Percentiles rank a stretch among this genome's conserved stretches.
These are phyloP conservation scores for Sugiyamaella novakii DNA, from an alignment of 1,139 yeast species.

Conservation along the genomic window DNA sequence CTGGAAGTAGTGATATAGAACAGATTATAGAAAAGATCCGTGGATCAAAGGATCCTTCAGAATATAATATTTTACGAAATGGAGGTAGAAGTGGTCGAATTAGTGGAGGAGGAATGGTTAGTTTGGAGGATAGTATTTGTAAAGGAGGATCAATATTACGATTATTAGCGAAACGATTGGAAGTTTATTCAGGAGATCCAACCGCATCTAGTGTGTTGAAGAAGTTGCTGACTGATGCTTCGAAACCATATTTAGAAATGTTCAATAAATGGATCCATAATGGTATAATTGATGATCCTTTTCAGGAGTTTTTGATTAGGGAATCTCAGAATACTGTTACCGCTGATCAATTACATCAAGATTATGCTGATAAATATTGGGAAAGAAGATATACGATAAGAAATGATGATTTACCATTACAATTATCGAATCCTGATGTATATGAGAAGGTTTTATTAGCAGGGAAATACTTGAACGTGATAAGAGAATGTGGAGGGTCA, in stretches of 20 bases:
- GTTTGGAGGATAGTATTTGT: slow-evolving; percentile 28
- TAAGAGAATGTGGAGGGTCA: slow-evolving; percentile 56
- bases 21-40: slow-evolving; percentile 38
- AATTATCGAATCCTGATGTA: slow-evolving; percentile 56
- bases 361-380: slow-evolving; percentile 75
- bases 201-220: slow-evolving; percentile 55
- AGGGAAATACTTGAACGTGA: slow-evolving; percentile 81
- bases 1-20: slow-evolving; percentile 34
- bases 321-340: slow-evolving; percentile 40
- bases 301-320: slow-evolving; percentile 77
- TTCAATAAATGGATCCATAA: slow-evolving; percentile 74
- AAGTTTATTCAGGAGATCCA: slow-evolving; percentile 66
- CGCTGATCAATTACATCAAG: slow-evolving; percentile 50
- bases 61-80: slow-evolving; percentile 14
- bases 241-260: slow-evolving; percentile 66
- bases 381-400: slow-evolving; percentile 76
- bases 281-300: slow-evolving; percentile 78
- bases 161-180: slow-evolving; percentile 61
- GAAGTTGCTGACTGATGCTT: slow-evolving; percentile 58
- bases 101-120: slow-evolving; percentile 21
- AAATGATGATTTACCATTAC: slow-evolving; percentile 73
- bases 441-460: slow-evolving; percentile 72
- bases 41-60: slow-evolving; percentile 13
- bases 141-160: slow-evolving; percentile 46
- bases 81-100: slow-evolving; percentile 1